Conservation (phyloP, 306 rosid species). For the Luffa acutangula region DNA sequence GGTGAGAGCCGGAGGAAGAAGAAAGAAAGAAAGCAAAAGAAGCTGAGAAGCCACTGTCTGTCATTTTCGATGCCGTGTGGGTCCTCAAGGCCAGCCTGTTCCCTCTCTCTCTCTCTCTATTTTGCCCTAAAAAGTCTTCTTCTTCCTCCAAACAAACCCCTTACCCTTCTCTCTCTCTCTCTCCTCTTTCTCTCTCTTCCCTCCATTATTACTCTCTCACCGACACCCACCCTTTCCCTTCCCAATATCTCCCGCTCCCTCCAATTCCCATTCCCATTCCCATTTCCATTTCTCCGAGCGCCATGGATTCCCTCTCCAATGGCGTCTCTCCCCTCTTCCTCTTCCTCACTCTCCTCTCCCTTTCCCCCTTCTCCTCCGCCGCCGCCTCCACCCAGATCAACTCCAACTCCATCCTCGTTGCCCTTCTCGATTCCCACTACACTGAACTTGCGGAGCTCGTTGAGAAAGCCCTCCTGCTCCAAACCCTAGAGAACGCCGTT, state of each 20-base stretch:
- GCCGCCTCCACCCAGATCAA: slow-evolving; percentile 51
- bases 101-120: not conserved
- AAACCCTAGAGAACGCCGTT: slow-evolving; percentile 64
- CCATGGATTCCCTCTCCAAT: slow-evolving; percentile 60
- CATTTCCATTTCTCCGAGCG: slow-evolving; percentile 4
- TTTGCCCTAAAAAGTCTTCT: slow-evolving; percentile 6
- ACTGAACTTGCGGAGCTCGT: slow-evolving; percentile 89
- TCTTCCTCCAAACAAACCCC: not conserved
- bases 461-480: slow-evolving; percentile 78
- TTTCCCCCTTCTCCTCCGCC: slow-evolving; percentile 23
- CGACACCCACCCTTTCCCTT: not conserved
- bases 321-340: slow-evolving; percentile 29
- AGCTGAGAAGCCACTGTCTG: not conserved
- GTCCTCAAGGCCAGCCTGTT: not conserved
- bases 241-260: not conserved
- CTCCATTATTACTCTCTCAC: slow-evolving; percentile 5
- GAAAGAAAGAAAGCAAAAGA: not conserved
- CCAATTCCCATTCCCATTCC: not conserved
- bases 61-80: slow-evolving; percentile 5
- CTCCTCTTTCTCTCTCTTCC: not conserved
- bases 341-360: slow-evolving; percentile 9
- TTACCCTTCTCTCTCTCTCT: not conserved
- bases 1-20: not conserved
- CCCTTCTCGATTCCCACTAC: slow-evolving; percentile 87
- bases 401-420: slow-evolving; percentile 89